Evolutionary conservation across 1,284 basidiomycete genomes (phyloP).

Genomic region (Ustilago hordei): DNA sequence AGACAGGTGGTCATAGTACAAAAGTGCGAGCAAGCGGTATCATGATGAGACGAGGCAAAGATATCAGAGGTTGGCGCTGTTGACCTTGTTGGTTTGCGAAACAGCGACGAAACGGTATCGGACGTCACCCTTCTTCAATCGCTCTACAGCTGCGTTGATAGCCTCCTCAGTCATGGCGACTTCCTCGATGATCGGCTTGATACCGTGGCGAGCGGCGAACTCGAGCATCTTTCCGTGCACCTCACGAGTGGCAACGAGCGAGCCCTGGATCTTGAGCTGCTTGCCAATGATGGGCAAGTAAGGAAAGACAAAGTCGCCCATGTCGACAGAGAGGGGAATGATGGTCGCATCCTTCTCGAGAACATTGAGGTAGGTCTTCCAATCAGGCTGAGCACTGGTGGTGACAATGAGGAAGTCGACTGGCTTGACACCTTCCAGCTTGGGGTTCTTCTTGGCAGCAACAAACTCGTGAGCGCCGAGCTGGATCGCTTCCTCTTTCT

Average conservation of each 20-base stretch:
- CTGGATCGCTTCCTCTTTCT: constrained; percentile 58
- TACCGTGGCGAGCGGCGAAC: constrained; percentile 54
- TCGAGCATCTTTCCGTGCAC: constrained; percentile 63
- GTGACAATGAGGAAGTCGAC: constrained; percentile 61
- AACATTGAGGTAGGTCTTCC: constrained; percentile 59
- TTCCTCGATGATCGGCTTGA: constrained; percentile 64
- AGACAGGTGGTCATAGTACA: constrained; percentile 7
- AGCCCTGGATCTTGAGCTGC: constrained; percentile 59
- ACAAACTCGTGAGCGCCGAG: constrained; percentile 61
- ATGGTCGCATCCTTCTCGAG: constrained; percentile 57
- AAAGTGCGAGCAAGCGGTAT: constrained; percentile 4
- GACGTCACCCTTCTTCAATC: constrained; percentile 64
- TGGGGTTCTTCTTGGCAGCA: constrained; percentile 60
- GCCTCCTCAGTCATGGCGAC: constrained; percentile 65
- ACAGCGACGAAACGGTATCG: constrained; percentile 65
- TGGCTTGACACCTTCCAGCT: constrained; percentile 59
- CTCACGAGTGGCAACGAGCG: constrained; percentile 57
- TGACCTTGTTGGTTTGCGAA: constrained; percentile 46
- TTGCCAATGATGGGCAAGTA: constrained; percentile 60
- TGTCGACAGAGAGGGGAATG: constrained; percentile 60
- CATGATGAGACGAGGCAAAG: not conserved
- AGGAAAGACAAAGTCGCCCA: constrained; percentile 45
- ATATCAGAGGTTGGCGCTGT: constrained; percentile 38
- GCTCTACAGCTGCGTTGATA: constrained; percentile 58
- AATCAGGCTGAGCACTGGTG: constrained; percentile 63